Conservation (phyloP, 139 green algal genomes). For the Auxenochlorella pyrenoidosa region DNA sequence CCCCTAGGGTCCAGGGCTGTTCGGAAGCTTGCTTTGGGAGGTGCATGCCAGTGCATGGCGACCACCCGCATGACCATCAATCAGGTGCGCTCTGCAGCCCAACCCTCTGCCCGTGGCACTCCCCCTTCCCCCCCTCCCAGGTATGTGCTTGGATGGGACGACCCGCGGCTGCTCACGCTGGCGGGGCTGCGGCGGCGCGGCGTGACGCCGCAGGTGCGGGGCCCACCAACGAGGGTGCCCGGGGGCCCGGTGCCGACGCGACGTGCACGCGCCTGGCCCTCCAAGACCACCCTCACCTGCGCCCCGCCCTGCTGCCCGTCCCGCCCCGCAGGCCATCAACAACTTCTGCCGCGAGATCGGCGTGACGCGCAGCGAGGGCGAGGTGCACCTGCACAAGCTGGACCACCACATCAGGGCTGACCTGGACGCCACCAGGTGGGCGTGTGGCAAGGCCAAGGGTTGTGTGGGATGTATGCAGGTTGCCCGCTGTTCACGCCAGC, state of each 20-base stretch:
- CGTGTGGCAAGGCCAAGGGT: background rate
- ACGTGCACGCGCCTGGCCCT: background rate
- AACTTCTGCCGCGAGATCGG: conserved; percentile 92
- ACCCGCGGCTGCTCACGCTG: conserved; percentile 94
- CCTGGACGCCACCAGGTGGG: conserved; percentile 45
- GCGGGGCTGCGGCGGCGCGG: conserved; percentile 92
- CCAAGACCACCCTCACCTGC: too few relatives aligned
- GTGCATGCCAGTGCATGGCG: too few relatives aligned
- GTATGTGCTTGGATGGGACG: conserved; percentile 95
- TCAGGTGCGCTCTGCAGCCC: too few relatives aligned
- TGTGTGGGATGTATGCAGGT: too few relatives aligned
- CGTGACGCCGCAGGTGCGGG: conserved; percentile 65
- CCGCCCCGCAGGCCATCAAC: conserved; percentile 85
- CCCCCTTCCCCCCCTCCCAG: background rate
- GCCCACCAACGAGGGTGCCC: background rate
- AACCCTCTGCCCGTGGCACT: background rate
- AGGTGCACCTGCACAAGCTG: conserved; percentile 89
- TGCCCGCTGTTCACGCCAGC: too few relatives aligned
- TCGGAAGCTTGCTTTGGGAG: too few relatives aligned
- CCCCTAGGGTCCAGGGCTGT: too few relatives aligned
- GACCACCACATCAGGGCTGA: conserved; percentile 87
- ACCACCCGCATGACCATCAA: too few relatives aligned
- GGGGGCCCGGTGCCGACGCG: too few relatives aligned
- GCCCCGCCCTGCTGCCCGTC: background rate
- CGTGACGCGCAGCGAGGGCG: conserved; percentile 89